phyloP scores from a whole-genome alignment of 1,284 basidiomycete genomes.

The Sporisorium graminicola region DNA sequence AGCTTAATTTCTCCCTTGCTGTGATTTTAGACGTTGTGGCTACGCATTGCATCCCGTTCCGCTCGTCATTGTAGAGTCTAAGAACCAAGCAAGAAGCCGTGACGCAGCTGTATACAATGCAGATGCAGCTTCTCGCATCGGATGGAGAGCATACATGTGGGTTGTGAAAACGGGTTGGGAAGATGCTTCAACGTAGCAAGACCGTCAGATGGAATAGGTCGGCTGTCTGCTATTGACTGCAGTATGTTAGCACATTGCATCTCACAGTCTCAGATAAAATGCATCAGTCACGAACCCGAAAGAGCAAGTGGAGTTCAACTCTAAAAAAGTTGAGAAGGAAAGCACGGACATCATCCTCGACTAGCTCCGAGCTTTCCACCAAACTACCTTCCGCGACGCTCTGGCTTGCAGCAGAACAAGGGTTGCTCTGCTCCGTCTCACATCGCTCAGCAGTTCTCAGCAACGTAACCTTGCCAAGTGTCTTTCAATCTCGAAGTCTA shows the following conservation, averaged over 20 bases:
- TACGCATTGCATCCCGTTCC: not conserved
- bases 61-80: not conserved
- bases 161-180: not conserved
- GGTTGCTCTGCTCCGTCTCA: not conserved
- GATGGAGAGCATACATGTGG: not conserved
- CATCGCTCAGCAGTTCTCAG: not conserved
- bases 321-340: constrained; percentile 8
- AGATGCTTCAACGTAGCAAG: constrained; percentile 1
- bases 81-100: not conserved
- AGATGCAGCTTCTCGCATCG: not conserved
- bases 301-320: constrained; percentile 6
- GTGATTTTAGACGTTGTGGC: not conserved
- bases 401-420: not conserved
- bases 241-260: not conserved
- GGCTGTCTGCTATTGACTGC: not conserved
- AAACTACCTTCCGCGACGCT: not conserved
- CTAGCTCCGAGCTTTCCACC: not conserved
- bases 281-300: not conserved
- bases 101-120: not conserved
- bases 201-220: constrained; percentile 7
- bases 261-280: not conserved
- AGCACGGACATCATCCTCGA: constrained; percentile 3
- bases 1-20: not conserved
- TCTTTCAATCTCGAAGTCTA: too few relatives aligned
- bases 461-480: too few relatives aligned